Evolutionary conservation across 495 filamentous ascomycete genomes (phyloP).

Genomic region (Penicillium tannophilum): DNA sequence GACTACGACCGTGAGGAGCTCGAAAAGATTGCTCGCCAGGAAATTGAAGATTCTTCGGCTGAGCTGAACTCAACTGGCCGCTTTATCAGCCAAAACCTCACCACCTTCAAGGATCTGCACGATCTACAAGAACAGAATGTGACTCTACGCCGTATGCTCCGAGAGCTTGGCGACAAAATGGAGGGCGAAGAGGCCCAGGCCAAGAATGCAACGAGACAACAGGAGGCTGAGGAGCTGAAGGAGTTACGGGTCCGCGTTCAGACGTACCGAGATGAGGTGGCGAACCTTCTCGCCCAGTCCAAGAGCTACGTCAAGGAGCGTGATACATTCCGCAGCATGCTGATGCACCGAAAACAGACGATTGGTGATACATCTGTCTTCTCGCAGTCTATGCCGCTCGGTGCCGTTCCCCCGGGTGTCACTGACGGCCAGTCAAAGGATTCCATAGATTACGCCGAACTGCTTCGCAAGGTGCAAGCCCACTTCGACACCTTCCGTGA

Average conservation of each 20-base stretch:
- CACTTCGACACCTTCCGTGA: conserved; percentile 90
- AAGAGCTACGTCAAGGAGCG: conserved; percentile 94
- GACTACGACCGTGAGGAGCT: conserved; percentile 71
- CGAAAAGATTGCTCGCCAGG: conserved; percentile 68
- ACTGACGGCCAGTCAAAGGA: conserved; percentile 46
- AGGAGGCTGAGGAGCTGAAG: conserved; percentile 73
- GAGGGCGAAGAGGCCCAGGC: conserved; percentile 82
- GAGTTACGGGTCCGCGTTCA: conserved; percentile 64
- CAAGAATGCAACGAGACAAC: conserved; percentile 65
- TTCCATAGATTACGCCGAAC: conserved; percentile 61
- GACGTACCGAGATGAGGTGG: conserved; percentile 70
- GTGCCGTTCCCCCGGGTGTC: conserved; percentile 44
- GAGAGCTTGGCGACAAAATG: conserved; percentile 84
- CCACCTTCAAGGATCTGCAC: conserved; percentile 77
- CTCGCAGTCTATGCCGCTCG: conserved; percentile 61
- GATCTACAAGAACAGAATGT: conserved; percentile 90
- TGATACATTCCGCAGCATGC: conserved; percentile 95
- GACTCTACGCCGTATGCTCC: conserved; percentile 75
- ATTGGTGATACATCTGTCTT: conserved; percentile 64
- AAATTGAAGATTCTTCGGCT: conserved; percentile 56
- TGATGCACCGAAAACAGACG: conserved; percentile 70
- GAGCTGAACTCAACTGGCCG: conserved; percentile 77
- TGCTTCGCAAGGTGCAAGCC: conserved; percentile 81
- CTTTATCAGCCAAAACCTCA: conserved; percentile 81
- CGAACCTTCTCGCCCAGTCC: conserved; percentile 73